Conservation (phyloP, 2,329 filamentous ascomycete species). For the Diaporthe vaccinii region DNA sequence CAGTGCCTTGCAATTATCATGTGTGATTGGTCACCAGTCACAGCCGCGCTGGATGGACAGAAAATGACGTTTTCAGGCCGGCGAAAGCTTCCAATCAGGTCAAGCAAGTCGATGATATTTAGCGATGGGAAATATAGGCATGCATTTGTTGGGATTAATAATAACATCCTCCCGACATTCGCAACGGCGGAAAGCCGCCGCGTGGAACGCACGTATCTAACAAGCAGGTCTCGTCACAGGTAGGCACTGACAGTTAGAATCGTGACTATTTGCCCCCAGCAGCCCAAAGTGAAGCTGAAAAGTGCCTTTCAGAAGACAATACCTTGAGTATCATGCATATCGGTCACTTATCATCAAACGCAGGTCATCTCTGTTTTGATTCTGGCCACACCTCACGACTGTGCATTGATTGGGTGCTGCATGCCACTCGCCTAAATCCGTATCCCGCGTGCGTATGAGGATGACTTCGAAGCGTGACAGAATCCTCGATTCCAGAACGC, state of each 20-base stretch:
- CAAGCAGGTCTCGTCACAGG: background rate
- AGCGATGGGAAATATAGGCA: background rate
- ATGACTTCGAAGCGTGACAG: background rate
- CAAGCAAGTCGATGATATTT: background rate
- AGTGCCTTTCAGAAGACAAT: background rate
- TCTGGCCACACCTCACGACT: background rate
- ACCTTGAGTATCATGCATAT: accelerated
- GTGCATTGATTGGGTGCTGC: background rate
- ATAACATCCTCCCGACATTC: background rate
- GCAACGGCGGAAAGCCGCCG: background rate
- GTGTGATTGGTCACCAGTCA: background rate
- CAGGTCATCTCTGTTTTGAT: background rate
- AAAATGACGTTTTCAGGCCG: background rate
- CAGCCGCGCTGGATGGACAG: background rate
- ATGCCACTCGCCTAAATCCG: background rate
- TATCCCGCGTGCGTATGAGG: background rate
- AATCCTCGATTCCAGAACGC: accelerated
- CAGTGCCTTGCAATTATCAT: background rate
- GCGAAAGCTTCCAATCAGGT: background rate
- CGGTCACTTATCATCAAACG: background rate
- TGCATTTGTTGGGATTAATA: background rate
- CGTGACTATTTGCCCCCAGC: background rate
- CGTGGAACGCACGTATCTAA: background rate
- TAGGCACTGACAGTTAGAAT: background rate
- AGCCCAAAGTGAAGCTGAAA: background rate